Conservation (phyloP, 2,329 filamentous ascomycete species). For the Chaetomium sp. region DNA sequence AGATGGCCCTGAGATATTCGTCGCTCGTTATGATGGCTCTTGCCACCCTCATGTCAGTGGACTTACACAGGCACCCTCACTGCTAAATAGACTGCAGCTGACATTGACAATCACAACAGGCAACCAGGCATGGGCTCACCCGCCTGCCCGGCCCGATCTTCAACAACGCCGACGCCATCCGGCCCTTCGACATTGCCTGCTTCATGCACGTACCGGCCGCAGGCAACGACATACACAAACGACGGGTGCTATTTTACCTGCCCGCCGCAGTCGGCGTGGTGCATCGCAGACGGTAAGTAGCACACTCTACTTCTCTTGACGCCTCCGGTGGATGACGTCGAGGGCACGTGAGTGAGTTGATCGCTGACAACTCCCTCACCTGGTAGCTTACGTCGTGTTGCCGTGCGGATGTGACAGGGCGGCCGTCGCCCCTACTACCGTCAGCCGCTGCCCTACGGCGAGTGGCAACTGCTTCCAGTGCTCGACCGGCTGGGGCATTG, state of each 20-base stretch:
- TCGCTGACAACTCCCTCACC: not conserved
- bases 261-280: conserved; percentile 14
- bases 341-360: not conserved
- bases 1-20: conserved; percentile 5
- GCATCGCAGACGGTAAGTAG: conserved; percentile 26
- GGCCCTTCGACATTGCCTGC: conserved; percentile 12
- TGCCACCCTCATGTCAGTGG: conserved; percentile 16
- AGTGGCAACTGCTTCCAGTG: conserved; percentile 26
- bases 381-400: conserved; percentile 25
- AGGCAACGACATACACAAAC: conserved; percentile 24
- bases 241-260: conserved; percentile 27
- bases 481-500: conserved; percentile 27
- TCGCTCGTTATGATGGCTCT: conserved; percentile 8
- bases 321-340: not conserved
- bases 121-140: conserved; percentile 19
- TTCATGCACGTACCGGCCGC: conserved; percentile 25
- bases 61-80: not conserved
- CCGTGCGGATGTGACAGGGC: conserved; percentile 32
- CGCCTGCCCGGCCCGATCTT: conserved; percentile 2
- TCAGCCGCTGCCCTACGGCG: conserved; percentile 29
- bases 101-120: conserved; percentile 5
- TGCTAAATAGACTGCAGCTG: not conserved
- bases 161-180: not conserved
- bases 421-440: conserved; percentile 25
- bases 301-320: not conserved